These are phyloP conservation scores for Linnemannia hyalina DNA, from an alignment of 192 early-diverging fungal genomes.

Conservation along the genomic window DNA sequence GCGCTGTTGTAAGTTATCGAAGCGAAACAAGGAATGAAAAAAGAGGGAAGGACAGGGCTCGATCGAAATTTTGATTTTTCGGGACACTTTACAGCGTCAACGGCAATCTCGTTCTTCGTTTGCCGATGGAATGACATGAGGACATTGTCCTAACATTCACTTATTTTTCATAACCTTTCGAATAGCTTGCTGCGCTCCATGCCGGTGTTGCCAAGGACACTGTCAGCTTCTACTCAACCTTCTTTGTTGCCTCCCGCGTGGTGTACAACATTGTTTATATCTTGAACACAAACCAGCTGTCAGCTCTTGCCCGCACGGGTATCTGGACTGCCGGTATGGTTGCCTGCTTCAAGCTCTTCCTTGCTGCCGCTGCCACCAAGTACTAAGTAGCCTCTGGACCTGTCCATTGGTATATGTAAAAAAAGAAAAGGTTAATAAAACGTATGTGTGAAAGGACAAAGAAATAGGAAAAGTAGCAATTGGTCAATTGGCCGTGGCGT, in stretches of 20 bases:
- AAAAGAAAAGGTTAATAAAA: background rate
- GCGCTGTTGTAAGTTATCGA: conserved; percentile 52
- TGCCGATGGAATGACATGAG: background rate
- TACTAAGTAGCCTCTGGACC: conserved; percentile 8
- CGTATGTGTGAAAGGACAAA: background rate
- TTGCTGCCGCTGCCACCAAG: conserved; percentile 48
- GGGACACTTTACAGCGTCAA: conserved; percentile 12
- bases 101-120: background rate
- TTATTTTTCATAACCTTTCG: background rate
- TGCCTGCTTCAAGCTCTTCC: conserved; percentile 46
- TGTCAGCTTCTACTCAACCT: conserved; percentile 30
- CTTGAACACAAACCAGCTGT: conserved; percentile 36
- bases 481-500: background rate
- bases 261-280: conserved; percentile 41
- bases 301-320: conserved; percentile 27
- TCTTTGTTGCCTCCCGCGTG: conserved; percentile 33
- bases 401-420: background rate
- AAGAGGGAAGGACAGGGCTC: no score
- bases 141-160: no score
- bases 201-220: conserved; percentile 54
- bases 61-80: background rate
- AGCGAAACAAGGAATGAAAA: background rate
- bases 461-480: background rate
- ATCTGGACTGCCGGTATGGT: conserved; percentile 34
- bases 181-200: conserved; percentile 48